Conservation (phyloP, 257 asterid genomes). For the Nyctanthes arbortristis region DNA sequence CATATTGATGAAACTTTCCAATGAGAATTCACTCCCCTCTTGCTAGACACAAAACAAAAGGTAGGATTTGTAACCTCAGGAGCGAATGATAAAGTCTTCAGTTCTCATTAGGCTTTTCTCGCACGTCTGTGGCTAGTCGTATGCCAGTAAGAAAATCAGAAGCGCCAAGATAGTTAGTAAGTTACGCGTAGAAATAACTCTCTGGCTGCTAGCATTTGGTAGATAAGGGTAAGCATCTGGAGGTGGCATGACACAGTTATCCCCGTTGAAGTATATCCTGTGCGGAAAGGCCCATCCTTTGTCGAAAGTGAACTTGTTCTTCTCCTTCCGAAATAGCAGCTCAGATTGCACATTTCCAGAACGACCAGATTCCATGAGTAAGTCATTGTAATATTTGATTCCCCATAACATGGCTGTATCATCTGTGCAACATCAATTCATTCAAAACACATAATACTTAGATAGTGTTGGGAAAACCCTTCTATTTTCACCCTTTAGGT, state of each 20-base stretch:
- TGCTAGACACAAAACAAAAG: too few species aligned
- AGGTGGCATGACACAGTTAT: neutral
- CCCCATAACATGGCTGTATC: slow-evolving; percentile 36
- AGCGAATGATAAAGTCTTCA: too few species aligned
- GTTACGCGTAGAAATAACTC: neutral
- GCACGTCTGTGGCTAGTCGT: slow-evolving; percentile 15
- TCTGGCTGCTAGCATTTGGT: slow-evolving; percentile 30
- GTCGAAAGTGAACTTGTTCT: slow-evolving; percentile 36
- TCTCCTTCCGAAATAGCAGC: slow-evolving; percentile 46
- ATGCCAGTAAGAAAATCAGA: slow-evolving; percentile 24
- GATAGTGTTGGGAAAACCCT: neutral
- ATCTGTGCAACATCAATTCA: slow-evolving; percentile 32
- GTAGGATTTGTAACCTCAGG: too few species aligned
- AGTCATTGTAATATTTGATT: slow-evolving; percentile 39
- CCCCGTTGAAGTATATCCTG: slow-evolving; percentile 39
- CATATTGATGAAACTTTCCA: too few species aligned
- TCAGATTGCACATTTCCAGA: slow-evolving; percentile 58
- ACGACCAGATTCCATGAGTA: slow-evolving; percentile 44
- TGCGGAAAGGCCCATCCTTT: slow-evolving; percentile 65
- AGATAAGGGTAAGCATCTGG: slow-evolving; percentile 14
- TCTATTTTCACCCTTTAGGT: neutral
- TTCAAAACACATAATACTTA: neutral
- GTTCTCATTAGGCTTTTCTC: too few species aligned
- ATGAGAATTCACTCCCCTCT: too few species aligned
- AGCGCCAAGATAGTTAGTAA: slow-evolving; percentile 17